A percentile compares a stretch with the other conserved stretches of the same genome.
Conservation (phyloP, 345 rosid genomes). For the Cardiospermum halicacabum region DNA sequence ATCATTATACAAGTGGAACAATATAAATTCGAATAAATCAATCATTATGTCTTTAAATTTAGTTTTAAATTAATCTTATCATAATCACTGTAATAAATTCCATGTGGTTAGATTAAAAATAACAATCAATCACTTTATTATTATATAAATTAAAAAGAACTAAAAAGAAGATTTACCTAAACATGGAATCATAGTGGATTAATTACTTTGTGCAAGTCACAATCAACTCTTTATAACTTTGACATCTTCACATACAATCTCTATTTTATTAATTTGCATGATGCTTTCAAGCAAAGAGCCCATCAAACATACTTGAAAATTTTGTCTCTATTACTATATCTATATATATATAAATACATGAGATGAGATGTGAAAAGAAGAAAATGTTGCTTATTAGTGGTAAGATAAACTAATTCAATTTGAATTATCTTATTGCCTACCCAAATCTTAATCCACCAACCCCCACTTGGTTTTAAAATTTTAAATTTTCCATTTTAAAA, state of each 20-base stretch:
- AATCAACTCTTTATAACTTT: slow-evolving; percentile 15
- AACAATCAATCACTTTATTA: no score
- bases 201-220: slow-evolving; percentile 18
- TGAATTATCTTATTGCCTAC: background rate
- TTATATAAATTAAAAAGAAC: no score
- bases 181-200: slow-evolving; percentile 3
- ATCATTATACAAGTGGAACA: background rate
- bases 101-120: no score
- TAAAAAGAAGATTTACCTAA: background rate
- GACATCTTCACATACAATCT: background rate
- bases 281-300: background rate
- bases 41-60: background rate
- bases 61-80: background rate
- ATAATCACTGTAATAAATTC: background rate
- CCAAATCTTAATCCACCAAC: background rate
- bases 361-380: background rate
- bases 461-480: no score
- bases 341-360: no score
- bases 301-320: background rate
- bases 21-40: background rate
- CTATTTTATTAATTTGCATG: slow-evolving; percentile 3
- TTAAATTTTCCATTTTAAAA: no score
- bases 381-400: background rate
- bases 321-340: background rate
- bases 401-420: slow-evolving; percentile 5